A percentile compares a stretch with the other conserved stretches of the same genome.
These are phyloP conservation scores for Suhomyces chickasaworum DNA, from an alignment of 1,139 yeast species.

Conservation along the genomic window DNA sequence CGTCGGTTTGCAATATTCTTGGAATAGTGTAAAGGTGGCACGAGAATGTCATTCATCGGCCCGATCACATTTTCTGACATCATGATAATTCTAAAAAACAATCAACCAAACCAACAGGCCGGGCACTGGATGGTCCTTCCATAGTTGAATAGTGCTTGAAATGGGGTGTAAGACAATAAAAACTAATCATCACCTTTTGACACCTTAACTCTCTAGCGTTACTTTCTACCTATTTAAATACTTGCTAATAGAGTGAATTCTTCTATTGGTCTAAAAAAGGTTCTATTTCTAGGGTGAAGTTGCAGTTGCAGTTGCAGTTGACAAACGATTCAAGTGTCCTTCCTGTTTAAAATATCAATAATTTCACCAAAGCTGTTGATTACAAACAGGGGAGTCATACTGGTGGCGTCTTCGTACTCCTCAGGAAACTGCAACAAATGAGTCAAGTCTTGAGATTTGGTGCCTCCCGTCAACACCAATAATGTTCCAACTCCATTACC, in stretches of 20 bases:
- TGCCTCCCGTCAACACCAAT: constrained; percentile 43
- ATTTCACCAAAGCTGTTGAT: constrained; percentile 37
- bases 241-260: too few species aligned
- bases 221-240: too few species aligned
- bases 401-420: constrained; percentile 20
- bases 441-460: constrained; percentile 29
- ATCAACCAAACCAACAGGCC: too few species aligned
- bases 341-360: constrained; percentile 16
- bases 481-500: constrained; percentile 35
- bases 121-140: too few species aligned
- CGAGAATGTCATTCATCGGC: neutral
- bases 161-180: too few species aligned
- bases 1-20: neutral
- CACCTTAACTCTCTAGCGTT: too few species aligned
- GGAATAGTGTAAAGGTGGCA: neutral
- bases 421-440: constrained; percentile 16
- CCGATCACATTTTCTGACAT: too few species aligned
- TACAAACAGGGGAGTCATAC: constrained; percentile 33
- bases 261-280: neutral
- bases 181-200: too few species aligned
- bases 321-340: neutral
- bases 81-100: too few species aligned
- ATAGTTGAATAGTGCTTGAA: too few species aligned
- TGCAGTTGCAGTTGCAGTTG: too few species aligned
- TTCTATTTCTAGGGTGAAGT: too few species aligned